A percentile compares a stretch with the other conserved stretches of the same genome.
phyloP scores from a whole-genome alignment of 345 rosid species.

The Arabidopsis suecica region DNA sequence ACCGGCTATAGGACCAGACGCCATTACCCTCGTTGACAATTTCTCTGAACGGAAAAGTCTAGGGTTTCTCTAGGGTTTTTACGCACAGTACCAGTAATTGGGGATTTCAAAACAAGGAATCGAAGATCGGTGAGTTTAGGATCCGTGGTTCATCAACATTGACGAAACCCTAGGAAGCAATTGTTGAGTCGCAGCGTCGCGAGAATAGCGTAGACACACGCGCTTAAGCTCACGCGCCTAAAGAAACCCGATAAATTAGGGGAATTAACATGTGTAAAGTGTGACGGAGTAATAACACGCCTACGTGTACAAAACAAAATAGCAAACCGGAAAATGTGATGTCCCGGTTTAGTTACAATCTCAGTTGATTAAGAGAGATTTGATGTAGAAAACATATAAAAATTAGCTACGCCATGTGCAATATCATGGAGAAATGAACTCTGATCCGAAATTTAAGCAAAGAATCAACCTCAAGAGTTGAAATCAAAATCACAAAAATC shows the following conservation, averaged over 20 bases:
- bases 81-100: not conserved
- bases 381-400: slow-evolving; percentile 15
- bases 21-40: slow-evolving; percentile 33
- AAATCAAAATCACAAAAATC: slow-evolving; percentile 8
- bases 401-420: slow-evolving; percentile 35
- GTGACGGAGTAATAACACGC: slow-evolving; percentile 10
- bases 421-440: slow-evolving; percentile 30
- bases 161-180: slow-evolving; percentile 46
- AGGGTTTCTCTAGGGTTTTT: slow-evolving; percentile 20
- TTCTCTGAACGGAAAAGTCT: slow-evolving; percentile 1
- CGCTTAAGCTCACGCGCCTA: slow-evolving; percentile 33
- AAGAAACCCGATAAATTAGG: slow-evolving; percentile 30
- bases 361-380: not conserved
- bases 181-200: slow-evolving; percentile 33
- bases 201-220: slow-evolving; percentile 32
- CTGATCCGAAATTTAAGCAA: slow-evolving; percentile 42
- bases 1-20: slow-evolving; percentile 42
- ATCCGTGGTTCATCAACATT: slow-evolving; percentile 27
- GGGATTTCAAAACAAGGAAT: slow-evolving; percentile 16
- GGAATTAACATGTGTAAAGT: slow-evolving; percentile 29
- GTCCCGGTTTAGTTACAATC: slow-evolving; percentile 24
- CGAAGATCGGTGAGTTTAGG: slow-evolving; percentile 33
- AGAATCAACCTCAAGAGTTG: slow-evolving; percentile 21
- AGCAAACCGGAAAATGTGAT: not conserved
- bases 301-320: slow-evolving; percentile 16